phyloP scores from a whole-genome alignment of 2,329 filamentous ascomycete species.

The Teratosphaeria viscida region DNA sequence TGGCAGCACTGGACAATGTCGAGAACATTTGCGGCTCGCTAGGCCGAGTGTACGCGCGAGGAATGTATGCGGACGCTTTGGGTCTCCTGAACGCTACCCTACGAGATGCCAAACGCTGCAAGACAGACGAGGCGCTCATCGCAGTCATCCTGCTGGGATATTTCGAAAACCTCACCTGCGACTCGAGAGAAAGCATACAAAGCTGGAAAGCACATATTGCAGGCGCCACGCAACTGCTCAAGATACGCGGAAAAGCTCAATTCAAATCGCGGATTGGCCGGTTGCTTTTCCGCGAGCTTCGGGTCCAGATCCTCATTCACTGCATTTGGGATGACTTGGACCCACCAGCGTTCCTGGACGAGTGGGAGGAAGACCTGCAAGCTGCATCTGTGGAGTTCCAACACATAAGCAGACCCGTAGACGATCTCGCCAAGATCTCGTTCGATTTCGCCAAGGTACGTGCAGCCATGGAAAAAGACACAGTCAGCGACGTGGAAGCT shows the following conservation, averaged over 20 bases:
- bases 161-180: conserved; percentile 27
- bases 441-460: conserved; percentile 18
- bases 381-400: background rate
- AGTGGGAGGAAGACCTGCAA: conserved; percentile 18
- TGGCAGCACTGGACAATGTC: conserved; percentile 22
- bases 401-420: conserved; percentile 11
- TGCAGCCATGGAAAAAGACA: conserved; percentile 7
- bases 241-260: conserved; percentile 21
- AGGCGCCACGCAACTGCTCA: conserved; percentile 26
- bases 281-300: conserved; percentile 20
- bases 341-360: conserved; percentile 18
- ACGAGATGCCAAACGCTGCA: conserved; percentile 19
- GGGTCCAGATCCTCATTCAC: conserved; percentile 17
- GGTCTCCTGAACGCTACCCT: conserved; percentile 24
- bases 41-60: conserved; percentile 16
- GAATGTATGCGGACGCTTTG: conserved; percentile 21
- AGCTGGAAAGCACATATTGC: conserved; percentile 31
- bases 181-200: conserved; percentile 19
- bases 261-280: conserved; percentile 17
- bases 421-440: conserved; percentile 13
- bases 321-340: conserved; percentile 22
- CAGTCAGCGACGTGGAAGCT: conserved; percentile 14
- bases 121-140: conserved; percentile 25
- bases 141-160: conserved; percentile 28
- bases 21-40: conserved; percentile 6